Base-by-base conservation (phyloP, 768 basidiomycete species). In the Flagelloscypha sp. region DNA sequence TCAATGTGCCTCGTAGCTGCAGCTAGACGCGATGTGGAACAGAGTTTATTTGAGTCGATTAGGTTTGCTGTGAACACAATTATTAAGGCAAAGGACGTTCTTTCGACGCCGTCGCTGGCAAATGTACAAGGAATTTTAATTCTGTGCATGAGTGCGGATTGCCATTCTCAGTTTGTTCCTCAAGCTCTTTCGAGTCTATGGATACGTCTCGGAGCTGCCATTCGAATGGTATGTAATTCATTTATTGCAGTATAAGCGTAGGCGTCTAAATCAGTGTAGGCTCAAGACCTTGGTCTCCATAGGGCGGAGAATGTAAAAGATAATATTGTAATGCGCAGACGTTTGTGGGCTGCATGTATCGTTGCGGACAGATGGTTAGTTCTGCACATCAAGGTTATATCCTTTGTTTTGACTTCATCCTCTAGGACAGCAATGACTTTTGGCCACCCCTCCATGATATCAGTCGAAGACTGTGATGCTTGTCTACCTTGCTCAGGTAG, bases 391-490 rank as follows among this genome's bases (percentile, higher is more conserved):
- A 28, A 8, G 20, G 37, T 46, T 42, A 33, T 19, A 17, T 21
- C 30, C 7, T 24, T 41, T 3, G 23, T 28, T 24, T 23, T 36
- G 36, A 40, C 15, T 51, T 32, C 36, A 29, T 21, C 30, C 37
- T 34, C 12, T 50, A 88, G 86, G 87, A 74, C 80, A 36, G 87
- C 85, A 52, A 65, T 92, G 24, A 80, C 87, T 16, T 88, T 90
- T 48, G 94, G 94, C 0, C 86, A 90, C 46, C 94, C 94, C 3
- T 84, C 80, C 54, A 87, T 94, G 84, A 94, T 99, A 43, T 93
- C 97, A 55, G 76, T 98, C 2, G 79, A 84, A 46, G 95, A 99
- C 56, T 99, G 95, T 57, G 94, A 99, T 57, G 84, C 87, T 4
- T 80, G 92, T 36, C 66, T 95, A 22, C 93, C 93, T 1, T 88